Conservation (phyloP, 164 flowering plant species). For the Warburgia ugandensis region DNA sequence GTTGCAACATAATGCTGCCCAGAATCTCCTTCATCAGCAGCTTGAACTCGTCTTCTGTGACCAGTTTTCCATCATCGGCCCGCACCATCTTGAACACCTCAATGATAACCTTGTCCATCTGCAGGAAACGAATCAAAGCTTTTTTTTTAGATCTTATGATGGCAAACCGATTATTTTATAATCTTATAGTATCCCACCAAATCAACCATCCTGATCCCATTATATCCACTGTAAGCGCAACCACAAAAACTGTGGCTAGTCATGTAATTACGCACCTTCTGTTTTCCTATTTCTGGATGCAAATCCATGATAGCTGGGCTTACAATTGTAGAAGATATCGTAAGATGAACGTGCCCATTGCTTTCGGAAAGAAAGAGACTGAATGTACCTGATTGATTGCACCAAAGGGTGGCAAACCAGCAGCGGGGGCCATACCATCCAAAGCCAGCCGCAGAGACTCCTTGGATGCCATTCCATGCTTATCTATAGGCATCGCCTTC, state of each 20-base stretch:
- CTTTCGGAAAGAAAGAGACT: neutral
- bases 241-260: too few relatives aligned
- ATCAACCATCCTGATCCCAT: too few relatives aligned
- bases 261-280: too few relatives aligned
- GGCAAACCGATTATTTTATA: too few relatives aligned
- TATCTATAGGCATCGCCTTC: constrained; percentile 56
- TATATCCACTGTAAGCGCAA: too few relatives aligned
- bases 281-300: too few relatives aligned
- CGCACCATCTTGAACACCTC: constrained; percentile 50
- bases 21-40: constrained; percentile 56
- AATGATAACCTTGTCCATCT: constrained; percentile 60
- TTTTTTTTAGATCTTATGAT: too few relatives aligned
- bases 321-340: neutral
- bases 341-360: neutral
- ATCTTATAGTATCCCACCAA: too few relatives aligned
- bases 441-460: constrained; percentile 52
- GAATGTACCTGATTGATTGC: constrained; percentile 59
- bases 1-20: constrained; percentile 75
- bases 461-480: constrained; percentile 51
- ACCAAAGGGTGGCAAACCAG: constrained; percentile 83
- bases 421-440: constrained; percentile 59
- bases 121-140: constrained; percentile 8
- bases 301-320: too few relatives aligned
- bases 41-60: constrained; percentile 79
- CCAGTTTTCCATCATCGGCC: constrained; percentile 60